Percentiles rank a stretch among this genome's conserved stretches.
Evolutionary conservation across 495 filamentous ascomycete genomes (phyloP).

Genomic region (Penicillium cosmopolitanum): DNA sequence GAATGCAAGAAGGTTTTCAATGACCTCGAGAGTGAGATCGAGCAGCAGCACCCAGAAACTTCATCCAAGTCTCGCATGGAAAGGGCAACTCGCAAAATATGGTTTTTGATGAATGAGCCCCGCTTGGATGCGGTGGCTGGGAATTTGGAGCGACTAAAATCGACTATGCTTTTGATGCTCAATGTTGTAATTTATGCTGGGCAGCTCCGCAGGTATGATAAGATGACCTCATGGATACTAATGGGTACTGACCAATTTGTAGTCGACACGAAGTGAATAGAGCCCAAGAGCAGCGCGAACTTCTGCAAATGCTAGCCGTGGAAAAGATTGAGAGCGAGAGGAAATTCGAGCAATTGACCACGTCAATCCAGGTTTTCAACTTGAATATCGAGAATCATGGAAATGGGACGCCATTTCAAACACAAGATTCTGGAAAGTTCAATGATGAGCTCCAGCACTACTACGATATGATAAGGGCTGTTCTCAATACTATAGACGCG

Average conservation of each 20-base stretch:
- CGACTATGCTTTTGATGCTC: slow-evolving; percentile 9
- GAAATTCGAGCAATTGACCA: slow-evolving; percentile 1
- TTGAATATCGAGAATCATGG: neutral
- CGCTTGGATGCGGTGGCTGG: neutral
- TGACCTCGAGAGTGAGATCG: slow-evolving; percentile 11
- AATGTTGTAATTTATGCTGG: slow-evolving; percentile 7
- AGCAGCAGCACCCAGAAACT: neutral
- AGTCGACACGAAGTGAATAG: neutral
- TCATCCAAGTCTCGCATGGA: neutral
- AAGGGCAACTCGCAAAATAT: neutral
- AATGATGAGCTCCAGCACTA: slow-evolving; percentile 2
- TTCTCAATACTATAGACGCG: neutral
- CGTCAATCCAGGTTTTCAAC: neutral
- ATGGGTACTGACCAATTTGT: neutral
- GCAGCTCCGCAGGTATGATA: neutral
- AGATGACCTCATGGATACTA: neutral
- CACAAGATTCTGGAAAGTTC: neutral
- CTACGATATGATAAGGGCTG: neutral
- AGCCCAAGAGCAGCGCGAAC: slow-evolving; percentile 1
- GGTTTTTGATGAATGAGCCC: slow-evolving; percentile 2
- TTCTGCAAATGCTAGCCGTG: neutral
- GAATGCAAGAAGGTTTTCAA: slow-evolving; percentile 18
- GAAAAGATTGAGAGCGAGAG: neutral
- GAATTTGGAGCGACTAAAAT: slow-evolving; percentile 6
- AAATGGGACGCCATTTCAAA: neutral